Conservation (phyloP, 192 early-diverging fungal genomes). For the Coemansia sp. region DNA sequence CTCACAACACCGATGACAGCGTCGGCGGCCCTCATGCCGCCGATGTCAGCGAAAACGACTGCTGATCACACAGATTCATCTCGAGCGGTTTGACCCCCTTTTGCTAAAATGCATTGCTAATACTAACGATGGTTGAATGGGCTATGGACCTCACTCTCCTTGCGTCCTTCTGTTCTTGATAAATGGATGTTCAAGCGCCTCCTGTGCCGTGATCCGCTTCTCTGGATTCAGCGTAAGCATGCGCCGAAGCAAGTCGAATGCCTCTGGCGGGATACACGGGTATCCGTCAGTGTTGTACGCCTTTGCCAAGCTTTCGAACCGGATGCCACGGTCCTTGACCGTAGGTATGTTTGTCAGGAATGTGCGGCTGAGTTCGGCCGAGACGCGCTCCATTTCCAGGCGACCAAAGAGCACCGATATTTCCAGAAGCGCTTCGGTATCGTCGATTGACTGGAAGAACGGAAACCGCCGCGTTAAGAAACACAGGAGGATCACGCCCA, state of each 20-base stretch:
- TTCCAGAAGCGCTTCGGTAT: constrained; percentile 83
- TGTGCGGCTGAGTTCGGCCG: constrained; percentile 56
- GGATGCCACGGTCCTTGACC: constrained; percentile 48
- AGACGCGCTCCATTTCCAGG: constrained; percentile 71
- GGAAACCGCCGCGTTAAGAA: constrained; percentile 82
- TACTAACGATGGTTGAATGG: too few species aligned
- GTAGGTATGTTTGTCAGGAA: constrained; percentile 52
- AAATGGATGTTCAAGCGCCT: constrained; percentile 81
- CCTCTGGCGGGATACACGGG: constrained; percentile 40
- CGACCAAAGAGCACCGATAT: constrained; percentile 77
- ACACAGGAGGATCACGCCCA: constrained; percentile 81
- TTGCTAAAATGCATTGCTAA: too few species aligned
- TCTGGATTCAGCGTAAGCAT: constrained; percentile 61
- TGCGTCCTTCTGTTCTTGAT: constrained; percentile 4
- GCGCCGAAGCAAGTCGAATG: constrained; percentile 63
- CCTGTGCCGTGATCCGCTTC: constrained; percentile 68
- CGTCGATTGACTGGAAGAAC: constrained; percentile 87
- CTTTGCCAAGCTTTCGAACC: constrained; percentile 50
- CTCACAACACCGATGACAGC: too few species aligned
- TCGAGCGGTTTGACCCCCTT: too few species aligned
- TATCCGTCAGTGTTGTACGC: constrained; percentile 49
- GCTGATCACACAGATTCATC: too few species aligned
- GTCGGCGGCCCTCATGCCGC: too few species aligned
- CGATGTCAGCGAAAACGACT: too few species aligned
- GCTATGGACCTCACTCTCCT: too few species aligned